phyloP scores from a whole-genome alignment of 1,284 basidiomycete genomes.

The Pseudozyma tsukubaensis region DNA sequence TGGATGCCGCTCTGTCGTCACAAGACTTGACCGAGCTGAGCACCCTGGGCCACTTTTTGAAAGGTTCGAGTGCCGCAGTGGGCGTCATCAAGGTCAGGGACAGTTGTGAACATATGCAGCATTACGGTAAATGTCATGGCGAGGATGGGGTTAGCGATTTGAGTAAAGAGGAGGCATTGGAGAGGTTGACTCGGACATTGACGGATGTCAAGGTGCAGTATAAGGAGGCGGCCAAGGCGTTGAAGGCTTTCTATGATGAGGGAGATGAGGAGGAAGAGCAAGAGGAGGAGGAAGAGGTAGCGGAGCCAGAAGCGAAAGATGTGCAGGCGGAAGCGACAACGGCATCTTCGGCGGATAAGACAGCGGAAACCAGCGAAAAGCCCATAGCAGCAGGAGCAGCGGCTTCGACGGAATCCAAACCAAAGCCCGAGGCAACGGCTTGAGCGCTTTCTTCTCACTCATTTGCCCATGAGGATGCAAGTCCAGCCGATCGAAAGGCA shows the following conservation, averaged over 20 bases:
- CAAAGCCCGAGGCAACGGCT: not conserved
- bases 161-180: slow-evolving; percentile 47
- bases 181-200: slow-evolving; percentile 50
- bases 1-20: slow-evolving; percentile 78
- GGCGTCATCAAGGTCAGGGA: slow-evolving; percentile 83
- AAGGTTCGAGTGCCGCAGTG: slow-evolving; percentile 91
- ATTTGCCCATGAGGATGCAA: too few relatives aligned
- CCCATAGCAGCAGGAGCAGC: not conserved
- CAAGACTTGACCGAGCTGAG: slow-evolving; percentile 78
- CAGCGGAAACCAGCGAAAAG: not conserved
- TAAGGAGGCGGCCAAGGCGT: slow-evolving; percentile 63
- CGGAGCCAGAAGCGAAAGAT: slow-evolving; percentile 22
- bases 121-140: slow-evolving; percentile 75
- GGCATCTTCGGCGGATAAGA: slow-evolving; percentile 71
- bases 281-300: slow-evolving; percentile 18
- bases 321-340: slow-evolving; percentile 67
- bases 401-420: not conserved
- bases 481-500: not conserved
- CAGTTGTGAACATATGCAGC: slow-evolving; percentile 88
- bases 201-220: slow-evolving; percentile 60
- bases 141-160: slow-evolving; percentile 59
- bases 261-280: slow-evolving; percentile 69
- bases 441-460: not conserved
- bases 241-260: slow-evolving; percentile 69
- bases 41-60: slow-evolving; percentile 88